Base-by-base conservation (phyloP, 169 alveolate species). In the Prorocentrum cordatum region DNA sequence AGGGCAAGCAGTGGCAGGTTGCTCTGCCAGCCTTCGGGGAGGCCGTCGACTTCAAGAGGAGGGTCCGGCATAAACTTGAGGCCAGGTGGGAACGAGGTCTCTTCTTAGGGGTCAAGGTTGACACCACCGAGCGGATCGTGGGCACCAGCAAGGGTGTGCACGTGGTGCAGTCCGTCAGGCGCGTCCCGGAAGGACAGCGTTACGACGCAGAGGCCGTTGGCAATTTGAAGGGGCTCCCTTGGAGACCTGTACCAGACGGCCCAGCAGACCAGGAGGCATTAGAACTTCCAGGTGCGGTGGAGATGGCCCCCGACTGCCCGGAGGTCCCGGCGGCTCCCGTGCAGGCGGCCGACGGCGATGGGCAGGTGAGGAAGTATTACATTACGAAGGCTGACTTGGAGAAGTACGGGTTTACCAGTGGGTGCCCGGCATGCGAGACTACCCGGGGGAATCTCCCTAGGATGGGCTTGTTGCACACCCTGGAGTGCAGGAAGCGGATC, bases 201-300 rank as follows among this genome's bases (percentile, higher is more conserved):
- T 73, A 58, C 71, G 45, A 54, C 24, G 50, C 36, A 1, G 71
- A 50, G 22, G 0, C n/a, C 27, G 6, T 73, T 0, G 24, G 9
- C 12, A 29, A 47, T 2, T 36, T 47, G 33, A 33, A 54, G 20
- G 85, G 85, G 29, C 47, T 71, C 27, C 85, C 85, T 0, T 47
- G 71, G 68, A 36, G 54, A 33, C 85, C 85, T n/a, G n/a, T n/a
- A n/a, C 27, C 16, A n/a, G n/a, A n/a, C n/a, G 0, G 62, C 85
- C 1, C 5, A 20, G 26, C 22, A 31, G 33, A 10, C 33, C n/a
- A 59, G 6, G 83, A 45, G 45, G 83, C 83, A 1, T 10, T 14
- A 14, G 66, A 71, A 31, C 39, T 73, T 12, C 71, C 36, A 1
- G 68, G 29, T 3, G 26, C 83, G 10, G 61, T 45, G 64, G 33